phyloP scores from a whole-genome alignment of 176 grass and related monocot genomes.

The Triticum aestivum region IWGSC_CS_RefSeq_v2.1 NC_057814.1:125486881-125487380 shows the following conservation, averaged over 20 bases:
- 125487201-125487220: constrained; percentile 26
- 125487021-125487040: constrained; percentile 37
- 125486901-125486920: constrained; percentile 76
- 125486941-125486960: constrained; percentile 63
- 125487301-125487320: too few species aligned
- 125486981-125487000: constrained; percentile 63
- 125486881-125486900: constrained; percentile 47
- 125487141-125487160: constrained; percentile 17
- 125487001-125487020: constrained; percentile 56
- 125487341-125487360: too few species aligned
- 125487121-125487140: constrained; percentile 35
- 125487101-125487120: constrained; percentile 44
- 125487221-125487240: constrained; percentile 19
- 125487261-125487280: background rate
- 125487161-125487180: background rate
- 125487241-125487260: background rate
- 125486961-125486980: constrained; percentile 56
- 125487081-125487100: constrained; percentile 23
- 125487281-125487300: background rate
- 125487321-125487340: too few species aligned
- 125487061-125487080: constrained; percentile 24
- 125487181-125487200: constrained; percentile 28
- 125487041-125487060: background rate
- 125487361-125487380: too few species aligned
- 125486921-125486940: constrained; percentile 44